A percentile compares a stretch with the other conserved stretches of the same genome.
phyloP scores from a whole-genome alignment of 208 protist genomes.

The Perkinsela sp. region DNA sequence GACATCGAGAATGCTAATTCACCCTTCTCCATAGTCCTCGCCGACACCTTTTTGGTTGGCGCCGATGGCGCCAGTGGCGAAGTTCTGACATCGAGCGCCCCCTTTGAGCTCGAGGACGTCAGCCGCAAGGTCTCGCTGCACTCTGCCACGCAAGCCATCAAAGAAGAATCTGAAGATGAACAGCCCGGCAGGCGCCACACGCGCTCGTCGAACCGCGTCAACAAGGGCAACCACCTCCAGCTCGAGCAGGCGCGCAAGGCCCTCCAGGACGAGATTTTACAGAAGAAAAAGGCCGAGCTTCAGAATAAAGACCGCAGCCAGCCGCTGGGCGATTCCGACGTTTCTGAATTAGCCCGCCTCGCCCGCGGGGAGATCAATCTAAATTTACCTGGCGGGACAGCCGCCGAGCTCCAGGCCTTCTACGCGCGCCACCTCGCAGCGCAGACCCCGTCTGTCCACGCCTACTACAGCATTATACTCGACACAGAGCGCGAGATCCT shows the following conservation, averaged over 20 bases:
- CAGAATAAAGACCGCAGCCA: not conserved
- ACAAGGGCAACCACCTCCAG: not conserved
- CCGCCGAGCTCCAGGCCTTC: not conserved
- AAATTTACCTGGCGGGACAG: not conserved
- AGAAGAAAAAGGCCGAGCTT: not conserved
- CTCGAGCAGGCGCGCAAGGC: not conserved
- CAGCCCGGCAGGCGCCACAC: not conserved
- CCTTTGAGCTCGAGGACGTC: not conserved
- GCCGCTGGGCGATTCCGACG: not conserved
- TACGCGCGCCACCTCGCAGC: not conserved
- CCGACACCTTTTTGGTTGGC: not conserved
- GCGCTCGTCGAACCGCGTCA: not conserved
- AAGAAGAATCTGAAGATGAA: not conserved
- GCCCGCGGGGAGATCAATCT: not conserved
- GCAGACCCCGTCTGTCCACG: not conserved
- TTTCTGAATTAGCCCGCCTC: not conserved
- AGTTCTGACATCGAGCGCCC: not conserved
- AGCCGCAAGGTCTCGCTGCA: not conserved
- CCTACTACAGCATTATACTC: not conserved
- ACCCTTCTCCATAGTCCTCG: not conserved
- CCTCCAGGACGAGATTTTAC: not conserved
- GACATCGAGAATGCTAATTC: not conserved
- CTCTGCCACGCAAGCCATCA: not conserved
- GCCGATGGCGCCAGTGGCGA: not conserved
- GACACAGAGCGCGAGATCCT: not conserved